A percentile compares a stretch with the other conserved stretches of the same genome.
Evolutionary conservation across 23 red algal genomes (phyloP).

Genomic region (Gracilaria domingensis): DNA sequence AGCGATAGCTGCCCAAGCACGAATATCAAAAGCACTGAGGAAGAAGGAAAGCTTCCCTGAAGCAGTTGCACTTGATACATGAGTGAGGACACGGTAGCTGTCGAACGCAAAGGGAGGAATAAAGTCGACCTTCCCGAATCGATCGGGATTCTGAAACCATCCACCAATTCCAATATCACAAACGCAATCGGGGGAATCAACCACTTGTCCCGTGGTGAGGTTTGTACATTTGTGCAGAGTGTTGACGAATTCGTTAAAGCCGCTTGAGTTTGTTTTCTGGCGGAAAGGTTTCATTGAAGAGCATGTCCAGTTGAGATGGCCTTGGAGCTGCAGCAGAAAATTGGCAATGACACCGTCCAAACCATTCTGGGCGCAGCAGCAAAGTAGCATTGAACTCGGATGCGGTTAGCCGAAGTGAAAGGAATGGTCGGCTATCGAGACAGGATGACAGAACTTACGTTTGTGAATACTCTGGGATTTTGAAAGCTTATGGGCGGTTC

Average conservation of each 20-base stretch:
- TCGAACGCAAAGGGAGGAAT: conserved; percentile 38
- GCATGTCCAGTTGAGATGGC: background rate
- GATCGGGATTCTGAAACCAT: conserved; percentile 10
- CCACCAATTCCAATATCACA: conserved; percentile 41
- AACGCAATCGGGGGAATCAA: background rate
- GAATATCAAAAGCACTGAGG: background rate
- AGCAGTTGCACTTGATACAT: background rate
- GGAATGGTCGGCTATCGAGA: background rate
- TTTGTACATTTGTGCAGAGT: background rate
- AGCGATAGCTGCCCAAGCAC: conserved; percentile 16
- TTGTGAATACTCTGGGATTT: background rate
- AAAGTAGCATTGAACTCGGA: background rate
- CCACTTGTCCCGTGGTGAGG: background rate
- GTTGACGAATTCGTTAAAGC: background rate
- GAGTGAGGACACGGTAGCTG: background rate
- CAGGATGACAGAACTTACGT: background rate
- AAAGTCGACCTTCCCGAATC: conserved; percentile 28
- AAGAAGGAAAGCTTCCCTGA: conserved; percentile 18
- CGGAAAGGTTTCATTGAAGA: background rate
- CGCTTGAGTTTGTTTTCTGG: background rate
- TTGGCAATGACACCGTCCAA: background rate
- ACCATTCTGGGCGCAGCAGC: background rate
- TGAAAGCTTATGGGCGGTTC: background rate
- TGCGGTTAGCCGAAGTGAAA: background rate
- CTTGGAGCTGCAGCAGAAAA: background rate